phyloP scores from a whole-genome alignment of 495 filamentous ascomycete genomes.

The Polyplosphaeria fusca region DNA sequence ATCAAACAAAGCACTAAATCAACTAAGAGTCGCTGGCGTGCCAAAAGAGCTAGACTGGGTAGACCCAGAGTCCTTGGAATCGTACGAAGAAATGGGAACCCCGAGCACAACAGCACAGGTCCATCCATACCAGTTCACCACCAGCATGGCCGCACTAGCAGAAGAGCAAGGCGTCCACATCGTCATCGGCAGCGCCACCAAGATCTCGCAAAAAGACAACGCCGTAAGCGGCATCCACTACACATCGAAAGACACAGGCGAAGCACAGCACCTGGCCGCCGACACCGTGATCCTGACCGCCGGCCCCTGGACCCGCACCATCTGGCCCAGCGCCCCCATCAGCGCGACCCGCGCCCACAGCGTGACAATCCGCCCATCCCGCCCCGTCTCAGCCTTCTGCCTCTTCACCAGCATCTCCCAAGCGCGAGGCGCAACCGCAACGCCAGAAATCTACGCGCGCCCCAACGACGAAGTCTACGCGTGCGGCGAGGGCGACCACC shows the following conservation, averaged over 20 bases:
- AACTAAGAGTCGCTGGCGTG: conserved; percentile 59
- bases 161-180: conserved; percentile 71
- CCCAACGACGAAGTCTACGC: conserved; percentile 88
- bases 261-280: conserved; percentile 61
- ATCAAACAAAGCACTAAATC: conserved; percentile 55
- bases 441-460: conserved; percentile 91
- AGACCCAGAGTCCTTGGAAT: conserved; percentile 57
- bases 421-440: conserved; percentile 57
- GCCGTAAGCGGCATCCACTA: conserved; percentile 71
- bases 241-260: conserved; percentile 58
- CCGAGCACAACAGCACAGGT: conserved; percentile 85
- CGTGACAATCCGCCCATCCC: conserved; percentile 72
- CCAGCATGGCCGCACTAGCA: conserved; percentile 76
- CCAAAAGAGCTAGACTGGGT: conserved; percentile 89
- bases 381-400: conserved; percentile 78
- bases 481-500: conserved; percentile 83
- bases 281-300: conserved; percentile 82
- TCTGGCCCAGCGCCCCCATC: conserved; percentile 76
- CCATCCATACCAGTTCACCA: conserved; percentile 91
- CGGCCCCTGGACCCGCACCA: conserved; percentile 79
- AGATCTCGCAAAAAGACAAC: conserved; percentile 53
- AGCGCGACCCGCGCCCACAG: conserved; percentile 82
- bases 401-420: conserved; percentile 88
- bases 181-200: conserved; percentile 61
- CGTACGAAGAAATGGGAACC: conserved; percentile 80